Percentiles rank a stretch among this genome's conserved stretches.
Conservation (phyloP, 2,329 filamentous ascomycete genomes). For the Aspergillus uvarum region DNA sequence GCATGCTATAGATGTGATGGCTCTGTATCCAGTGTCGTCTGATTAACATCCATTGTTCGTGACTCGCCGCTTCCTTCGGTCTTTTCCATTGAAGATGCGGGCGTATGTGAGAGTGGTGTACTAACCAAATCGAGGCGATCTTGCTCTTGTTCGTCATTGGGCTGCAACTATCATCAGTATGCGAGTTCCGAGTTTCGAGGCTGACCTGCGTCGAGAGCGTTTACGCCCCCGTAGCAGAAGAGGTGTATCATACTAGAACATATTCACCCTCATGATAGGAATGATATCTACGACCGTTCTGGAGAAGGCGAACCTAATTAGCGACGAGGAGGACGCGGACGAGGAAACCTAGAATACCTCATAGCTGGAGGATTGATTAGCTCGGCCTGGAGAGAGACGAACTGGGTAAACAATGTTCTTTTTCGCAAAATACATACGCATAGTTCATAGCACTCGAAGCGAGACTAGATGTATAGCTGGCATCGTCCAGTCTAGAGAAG, state of each 20-base stretch:
- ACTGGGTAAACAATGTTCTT: neutral
- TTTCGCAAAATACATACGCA: conserved; percentile 21
- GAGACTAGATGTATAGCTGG: conserved; percentile 32
- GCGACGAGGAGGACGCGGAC: neutral
- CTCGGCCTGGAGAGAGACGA: neutral
- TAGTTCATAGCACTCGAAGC: conserved; percentile 34
- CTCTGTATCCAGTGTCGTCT: conserved; percentile 19
- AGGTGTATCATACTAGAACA: conserved; percentile 22
- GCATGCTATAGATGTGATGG: conserved; percentile 37
- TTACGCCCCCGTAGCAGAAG: too few species aligned
- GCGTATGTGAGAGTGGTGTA: neutral
- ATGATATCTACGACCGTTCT: conserved; percentile 36
- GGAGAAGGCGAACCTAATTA: conserved; percentile 1
- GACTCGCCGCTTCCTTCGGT: neutral
- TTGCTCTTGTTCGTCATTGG: conserved; percentile 38
- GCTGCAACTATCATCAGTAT: conserved; percentile 15
- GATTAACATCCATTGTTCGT: conserved; percentile 1
- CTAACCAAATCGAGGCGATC: conserved; percentile 36
- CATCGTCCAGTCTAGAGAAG: conserved; percentile 21
- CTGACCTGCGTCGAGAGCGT: too few species aligned
- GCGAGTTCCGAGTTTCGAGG: neutral
- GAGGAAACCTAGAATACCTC: conserved; percentile 24
- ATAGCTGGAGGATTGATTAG: conserved; percentile 26
- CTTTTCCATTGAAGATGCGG: neutral
- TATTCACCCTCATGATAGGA: conserved; percentile 35